phyloP scores from a whole-genome alignment of 2,329 filamentous ascomycete species.

The Xylaria sp. region DNA sequence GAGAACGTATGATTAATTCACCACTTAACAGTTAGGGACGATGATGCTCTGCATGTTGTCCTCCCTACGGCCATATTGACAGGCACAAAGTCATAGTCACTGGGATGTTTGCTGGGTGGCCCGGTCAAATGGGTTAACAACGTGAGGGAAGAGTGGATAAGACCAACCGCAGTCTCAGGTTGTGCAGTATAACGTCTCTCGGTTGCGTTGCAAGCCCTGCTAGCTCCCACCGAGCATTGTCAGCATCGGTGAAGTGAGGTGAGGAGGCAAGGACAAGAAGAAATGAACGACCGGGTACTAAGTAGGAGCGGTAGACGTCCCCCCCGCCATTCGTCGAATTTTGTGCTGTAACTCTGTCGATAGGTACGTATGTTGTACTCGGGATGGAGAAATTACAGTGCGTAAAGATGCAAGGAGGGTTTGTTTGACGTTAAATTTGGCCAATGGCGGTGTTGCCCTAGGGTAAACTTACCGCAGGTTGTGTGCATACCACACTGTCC shows the following conservation, averaged over 20 bases:
- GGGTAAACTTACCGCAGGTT: background rate
- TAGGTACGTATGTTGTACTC: background rate
- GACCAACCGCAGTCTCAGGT: background rate
- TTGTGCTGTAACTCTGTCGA: background rate
- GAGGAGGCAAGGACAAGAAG: background rate
- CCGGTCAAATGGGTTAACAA: too few species aligned
- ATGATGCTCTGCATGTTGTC: background rate
- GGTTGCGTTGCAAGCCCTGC: background rate
- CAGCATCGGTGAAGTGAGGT: constrained; percentile 4
- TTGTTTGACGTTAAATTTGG: background rate
- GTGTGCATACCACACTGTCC: background rate
- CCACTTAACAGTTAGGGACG: background rate
- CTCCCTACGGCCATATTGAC: background rate
- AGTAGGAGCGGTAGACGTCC: background rate
- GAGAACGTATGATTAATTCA: background rate
- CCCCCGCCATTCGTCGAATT: constrained; percentile 3
- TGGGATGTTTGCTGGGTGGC: too few species aligned
- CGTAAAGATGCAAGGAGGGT: background rate
- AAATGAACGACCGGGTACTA: background rate
- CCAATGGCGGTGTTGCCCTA: background rate
- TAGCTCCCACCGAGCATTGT: background rate
- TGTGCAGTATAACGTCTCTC: background rate
- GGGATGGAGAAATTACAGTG: background rate
- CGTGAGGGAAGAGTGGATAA: too few species aligned
- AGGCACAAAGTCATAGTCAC: background rate